Base-by-base conservation (phyloP, 495 filamentous ascomycete species). In the Echria macrotheca region DNA sequence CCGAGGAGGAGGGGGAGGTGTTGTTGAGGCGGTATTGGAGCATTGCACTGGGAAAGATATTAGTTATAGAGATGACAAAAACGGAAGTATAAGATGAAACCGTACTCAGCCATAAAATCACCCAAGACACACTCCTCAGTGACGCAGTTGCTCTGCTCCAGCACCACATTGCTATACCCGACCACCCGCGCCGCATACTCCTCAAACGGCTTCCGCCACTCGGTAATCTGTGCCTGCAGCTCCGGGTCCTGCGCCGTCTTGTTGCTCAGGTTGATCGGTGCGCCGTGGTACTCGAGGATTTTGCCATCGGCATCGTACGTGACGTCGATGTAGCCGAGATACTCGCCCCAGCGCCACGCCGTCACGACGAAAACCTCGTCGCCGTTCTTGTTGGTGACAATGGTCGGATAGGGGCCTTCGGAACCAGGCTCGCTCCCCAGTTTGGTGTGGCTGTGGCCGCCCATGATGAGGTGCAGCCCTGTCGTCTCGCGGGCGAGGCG, bases 281-380 rank as follows among this genome's bases (percentile, higher is more conserved):
- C 77, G 44, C 77, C 77, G 53, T 72, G 69, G 61, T 81, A 81
- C 6, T 62, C 64, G 10, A 80, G 63, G 26, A 81, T 69, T 52
- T 71, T 74, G 35, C 79, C 79, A 5, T 71, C 57, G 0, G 59
- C 23, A 50, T 76, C 73, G 50, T 72, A 81, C 3, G 72, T 72
- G 10, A 80, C 72, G 51, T 79, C 74, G 41, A 81, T 80, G 55
- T 78, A 80, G 37, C 77, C 78, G 1, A 80, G 60, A 31, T 81
- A 80, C 63, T 80, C 74, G 22, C 78, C 78, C 79, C 78, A 81
- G 35, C 78, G 73, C 51, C 75, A 78, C 15, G 76, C 68, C 9
- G 75, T 77, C 11, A 82, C 78, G 49, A 81, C 74, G 55, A 81
- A 81, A 19, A 81, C 78, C 55, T 81, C 79, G 5, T 81, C 75